Evolutionary conservation across 352 stramenopile genomes (phyloP).

Genomic region (Phytopythium oedochilum): DNA sequence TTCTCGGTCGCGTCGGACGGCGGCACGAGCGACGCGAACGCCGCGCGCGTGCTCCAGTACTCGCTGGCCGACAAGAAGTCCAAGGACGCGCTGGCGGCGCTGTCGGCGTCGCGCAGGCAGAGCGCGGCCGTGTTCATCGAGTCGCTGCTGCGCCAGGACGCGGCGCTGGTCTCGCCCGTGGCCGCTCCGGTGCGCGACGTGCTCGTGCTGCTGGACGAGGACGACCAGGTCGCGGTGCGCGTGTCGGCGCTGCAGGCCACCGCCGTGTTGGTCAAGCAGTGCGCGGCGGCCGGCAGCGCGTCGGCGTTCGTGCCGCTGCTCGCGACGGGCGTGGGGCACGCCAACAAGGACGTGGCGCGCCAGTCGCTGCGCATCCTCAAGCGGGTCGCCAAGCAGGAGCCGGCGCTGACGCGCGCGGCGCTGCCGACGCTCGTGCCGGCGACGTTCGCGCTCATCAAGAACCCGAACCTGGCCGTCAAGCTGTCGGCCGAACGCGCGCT

Average conservation of each 20-base stretch:
- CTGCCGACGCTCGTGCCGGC: slow-evolving; percentile 60
- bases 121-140: slow-evolving; percentile 57
- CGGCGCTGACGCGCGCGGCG: slow-evolving; percentile 45
- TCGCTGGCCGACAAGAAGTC: slow-evolving; percentile 35
- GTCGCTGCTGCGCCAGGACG: slow-evolving; percentile 41
- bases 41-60: slow-evolving; percentile 33
- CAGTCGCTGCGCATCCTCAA: slow-evolving; percentile 70
- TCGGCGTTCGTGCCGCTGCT: slow-evolving; percentile 52
- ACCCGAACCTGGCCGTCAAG: slow-evolving; percentile 88
- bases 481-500: slow-evolving; percentile 79
- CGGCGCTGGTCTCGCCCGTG: slow-evolving; percentile 26
- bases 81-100: slow-evolving; percentile 26
- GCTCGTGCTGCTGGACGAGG: slow-evolving; percentile 39
- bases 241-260: slow-evolving; percentile 49
- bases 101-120: slow-evolving; percentile 56
- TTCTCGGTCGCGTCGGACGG: slow-evolving; percentile 45
- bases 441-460: slow-evolving; percentile 85
- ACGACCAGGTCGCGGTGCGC: slow-evolving; percentile 68
- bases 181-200: slow-evolving; percentile 16
- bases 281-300: slow-evolving; percentile 22
- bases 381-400: slow-evolving; percentile 62
- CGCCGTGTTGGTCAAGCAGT: slow-evolving; percentile 47
- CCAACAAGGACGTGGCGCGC: slow-evolving; percentile 81
- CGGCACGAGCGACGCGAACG: slow-evolving; percentile 24
- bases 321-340: slow-evolving; percentile 50